phyloP scores from a whole-genome alignment of 2,329 filamentous ascomycete genomes.

The Paramyrothecium roridum region DNA sequence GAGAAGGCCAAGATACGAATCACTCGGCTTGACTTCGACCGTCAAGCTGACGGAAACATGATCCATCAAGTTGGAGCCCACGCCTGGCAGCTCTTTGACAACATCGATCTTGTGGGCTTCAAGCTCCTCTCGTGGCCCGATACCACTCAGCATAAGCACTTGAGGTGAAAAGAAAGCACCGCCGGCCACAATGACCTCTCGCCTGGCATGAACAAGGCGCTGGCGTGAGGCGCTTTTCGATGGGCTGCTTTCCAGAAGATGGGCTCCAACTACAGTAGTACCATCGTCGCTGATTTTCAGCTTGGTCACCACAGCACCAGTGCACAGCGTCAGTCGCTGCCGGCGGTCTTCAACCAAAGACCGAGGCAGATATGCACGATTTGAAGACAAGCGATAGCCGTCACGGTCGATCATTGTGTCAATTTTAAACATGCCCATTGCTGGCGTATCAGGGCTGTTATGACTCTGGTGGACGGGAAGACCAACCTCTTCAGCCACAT shows the following conservation, averaged over 20 bases:
- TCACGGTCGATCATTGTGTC: not conserved
- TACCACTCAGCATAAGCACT: not conserved
- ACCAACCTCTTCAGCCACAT: not conserved
- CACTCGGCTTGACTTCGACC: not conserved
- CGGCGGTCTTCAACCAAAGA: not conserved
- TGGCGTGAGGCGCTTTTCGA: too few relatives aligned
- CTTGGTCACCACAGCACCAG: not conserved
- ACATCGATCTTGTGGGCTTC: not conserved
- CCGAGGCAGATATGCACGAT: not conserved
- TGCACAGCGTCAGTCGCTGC: not conserved
- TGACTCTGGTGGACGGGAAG: not conserved
- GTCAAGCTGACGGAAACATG: not conserved
- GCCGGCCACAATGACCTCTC: not conserved
- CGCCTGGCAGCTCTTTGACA: not conserved
- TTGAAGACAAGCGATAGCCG: not conserved
- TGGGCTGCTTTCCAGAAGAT: not conserved
- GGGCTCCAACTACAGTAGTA: not conserved
- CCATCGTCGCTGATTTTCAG: not conserved
- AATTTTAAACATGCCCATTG: not conserved
- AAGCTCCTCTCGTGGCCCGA: not conserved
- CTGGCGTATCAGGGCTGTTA: not conserved
- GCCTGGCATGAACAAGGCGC: not conserved
- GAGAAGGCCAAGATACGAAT: not conserved
- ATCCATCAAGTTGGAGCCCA: not conserved
- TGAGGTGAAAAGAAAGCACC: not conserved